Evolutionary conservation across 1,139 yeast species (phyloP).

Genomic region (Petasospora rhodanensis): DNA sequence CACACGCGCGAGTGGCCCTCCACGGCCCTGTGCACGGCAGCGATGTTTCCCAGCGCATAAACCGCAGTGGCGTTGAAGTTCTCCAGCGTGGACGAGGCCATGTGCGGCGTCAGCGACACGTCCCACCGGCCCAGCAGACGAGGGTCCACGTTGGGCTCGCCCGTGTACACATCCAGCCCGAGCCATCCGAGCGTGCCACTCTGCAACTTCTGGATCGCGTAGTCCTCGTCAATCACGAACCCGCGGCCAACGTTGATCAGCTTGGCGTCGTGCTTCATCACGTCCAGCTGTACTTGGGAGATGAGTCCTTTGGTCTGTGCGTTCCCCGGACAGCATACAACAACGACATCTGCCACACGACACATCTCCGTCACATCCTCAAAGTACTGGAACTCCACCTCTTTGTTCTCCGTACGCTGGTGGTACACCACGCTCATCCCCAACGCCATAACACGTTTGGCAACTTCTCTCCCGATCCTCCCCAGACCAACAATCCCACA

Average conservation of each 20-base stretch:
- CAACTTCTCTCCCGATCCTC: slow-evolving; percentile 65
- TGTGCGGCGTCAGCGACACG: slow-evolving; percentile 69
- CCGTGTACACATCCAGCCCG: slow-evolving; percentile 76
- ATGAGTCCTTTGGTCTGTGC: slow-evolving; percentile 55
- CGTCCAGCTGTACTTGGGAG: slow-evolving; percentile 42
- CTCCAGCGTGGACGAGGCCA: slow-evolving; percentile 66
- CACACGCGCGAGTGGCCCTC: slow-evolving; percentile 34
- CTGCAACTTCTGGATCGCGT: slow-evolving; percentile 50
- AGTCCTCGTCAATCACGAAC: slow-evolving; percentile 61
- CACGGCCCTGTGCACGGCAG: slow-evolving; percentile 32
- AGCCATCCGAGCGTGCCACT: slow-evolving; percentile 62
- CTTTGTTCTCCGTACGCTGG: slow-evolving; percentile 44
- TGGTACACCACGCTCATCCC: slow-evolving; percentile 71
- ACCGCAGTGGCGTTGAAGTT: slow-evolving; percentile 45
- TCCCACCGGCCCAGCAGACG: slow-evolving; percentile 50
- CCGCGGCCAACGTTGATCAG: slow-evolving; percentile 84
- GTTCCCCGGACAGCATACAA: slow-evolving; percentile 67
- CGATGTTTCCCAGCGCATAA: slow-evolving; percentile 44
- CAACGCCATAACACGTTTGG: slow-evolving; percentile 47
- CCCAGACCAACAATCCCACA: slow-evolving; percentile 78
- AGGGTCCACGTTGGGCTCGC: slow-evolving; percentile 63
- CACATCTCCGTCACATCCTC: slow-evolving; percentile 33
- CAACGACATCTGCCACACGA: slow-evolving; percentile 46
- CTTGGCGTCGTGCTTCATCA: slow-evolving; percentile 42
- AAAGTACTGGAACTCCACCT: slow-evolving; percentile 34